Base-by-base conservation (phyloP, 192 early-diverging fungal genomes). In the Allomyces macrogynus region DNA sequence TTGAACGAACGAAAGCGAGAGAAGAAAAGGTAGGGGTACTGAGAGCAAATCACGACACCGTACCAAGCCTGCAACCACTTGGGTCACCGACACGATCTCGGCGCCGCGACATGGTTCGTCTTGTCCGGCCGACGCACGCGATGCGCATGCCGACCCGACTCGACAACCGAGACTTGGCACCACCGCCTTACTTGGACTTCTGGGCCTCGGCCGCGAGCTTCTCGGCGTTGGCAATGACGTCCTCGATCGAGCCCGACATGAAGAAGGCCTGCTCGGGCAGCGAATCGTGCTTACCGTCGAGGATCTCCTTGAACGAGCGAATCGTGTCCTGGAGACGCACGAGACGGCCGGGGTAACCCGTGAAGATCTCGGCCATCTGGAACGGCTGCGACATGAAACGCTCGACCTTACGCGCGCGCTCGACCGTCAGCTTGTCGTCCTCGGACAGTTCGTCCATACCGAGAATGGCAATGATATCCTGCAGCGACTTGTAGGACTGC, bases 401-500 rank as follows among this genome's bases (percentile, higher is more conserved):
- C 86, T 94, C 92, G 79, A 96, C 94, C 87, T 96, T 96, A 89
- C 93, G 90, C 64, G 93, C 93, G 82, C 93, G 91, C 84, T 94
- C 90, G 79, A 96, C 93, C 69, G 88, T 91, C 66, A 91, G 81
- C 89, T 96, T 96, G 81, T 96, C 93, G 74, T 96, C 91, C 74
- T 96, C 93, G 44, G 93, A 96, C 78, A 96, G 79, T 83, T 96
- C 93, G 77, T 96, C 93, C 91, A 96, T 96, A 88, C 91, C 91
- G 66, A 96, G 78, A 89, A 96, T 94, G 80, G 93, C 91, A 86
- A 96, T 96, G 73, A 96, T 96, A 85, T 96, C 93, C 79, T 96
- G 93, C 67, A 96, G 88, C 66, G 90, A 93, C 87, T 96, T 96
- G 87, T 96, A 96, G 76, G 87, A 89, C 81, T 96, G 93, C 70